Percentiles rank a stretch among this genome's conserved stretches.
These are phyloP conservation scores for Pseudohyphozyma bogoriensis DNA, from an alignment of 768 basidiomycete species.

Conservation along the genomic window DNA sequence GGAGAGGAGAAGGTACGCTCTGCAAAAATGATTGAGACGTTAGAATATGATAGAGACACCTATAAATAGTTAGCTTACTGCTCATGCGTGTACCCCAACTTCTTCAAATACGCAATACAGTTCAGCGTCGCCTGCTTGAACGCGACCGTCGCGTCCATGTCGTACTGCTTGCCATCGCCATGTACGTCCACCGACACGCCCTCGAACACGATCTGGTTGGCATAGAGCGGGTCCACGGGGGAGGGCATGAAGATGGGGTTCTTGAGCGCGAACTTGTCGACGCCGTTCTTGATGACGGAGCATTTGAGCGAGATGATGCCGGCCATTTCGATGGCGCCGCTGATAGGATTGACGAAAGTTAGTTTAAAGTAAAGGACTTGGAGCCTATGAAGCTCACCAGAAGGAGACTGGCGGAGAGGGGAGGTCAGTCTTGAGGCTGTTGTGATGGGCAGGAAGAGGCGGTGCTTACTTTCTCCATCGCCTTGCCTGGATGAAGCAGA, in stretches of 20 bases:
- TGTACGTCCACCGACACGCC: constrained; percentile 50
- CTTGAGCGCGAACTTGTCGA: constrained; percentile 62
- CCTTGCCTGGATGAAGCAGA: too few species aligned
- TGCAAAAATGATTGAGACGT: not conserved
- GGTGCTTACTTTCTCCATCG: too few species aligned
- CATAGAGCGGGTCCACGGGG: constrained; percentile 63
- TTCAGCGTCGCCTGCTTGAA: constrained; percentile 73
- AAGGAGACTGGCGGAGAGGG: too few species aligned
- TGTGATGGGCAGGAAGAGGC: too few species aligned
- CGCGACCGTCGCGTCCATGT: constrained; percentile 65
- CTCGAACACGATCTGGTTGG: constrained; percentile 65
- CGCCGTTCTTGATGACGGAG: constrained; percentile 61
- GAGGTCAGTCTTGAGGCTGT: too few species aligned
- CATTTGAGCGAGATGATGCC: constrained; percentile 63
- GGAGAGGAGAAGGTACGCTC: constrained; percentile 56
- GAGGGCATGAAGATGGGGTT: constrained; percentile 69
- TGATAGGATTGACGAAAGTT: not conserved
- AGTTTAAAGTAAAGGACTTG: constrained; percentile 39
- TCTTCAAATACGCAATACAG: constrained; percentile 49
- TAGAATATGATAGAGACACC: too few species aligned
- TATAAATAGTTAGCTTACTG: constrained; percentile 43
- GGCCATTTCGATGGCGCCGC: constrained; percentile 35
- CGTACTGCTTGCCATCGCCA: constrained; percentile 62
- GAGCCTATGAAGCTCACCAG: too few species aligned
- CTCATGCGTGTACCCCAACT: constrained; percentile 69